Evolutionary conservation across 257 asterid species (phyloP).

Genomic region (Verbena officinalis): DNA sequence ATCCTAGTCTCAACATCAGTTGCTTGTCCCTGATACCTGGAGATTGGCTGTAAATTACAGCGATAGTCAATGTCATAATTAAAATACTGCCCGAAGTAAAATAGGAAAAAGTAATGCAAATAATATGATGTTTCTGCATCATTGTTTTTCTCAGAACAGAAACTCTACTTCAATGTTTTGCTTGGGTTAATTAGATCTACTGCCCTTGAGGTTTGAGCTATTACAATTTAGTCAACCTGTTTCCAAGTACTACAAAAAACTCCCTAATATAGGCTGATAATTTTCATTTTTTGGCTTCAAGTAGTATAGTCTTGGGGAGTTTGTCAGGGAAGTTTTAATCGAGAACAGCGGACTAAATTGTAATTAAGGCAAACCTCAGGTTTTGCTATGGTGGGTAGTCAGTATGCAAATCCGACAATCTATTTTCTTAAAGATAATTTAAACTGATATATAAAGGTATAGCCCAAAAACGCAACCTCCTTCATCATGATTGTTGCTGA

Average conservation of each 20-base stretch:
- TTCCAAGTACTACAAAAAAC: too few relatives aligned
- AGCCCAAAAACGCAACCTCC: constrained; percentile 60
- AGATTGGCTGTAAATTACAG: constrained; percentile 73
- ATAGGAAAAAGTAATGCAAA: neutral
- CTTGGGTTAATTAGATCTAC: too few relatives aligned
- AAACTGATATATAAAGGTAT: constrained; percentile 13
- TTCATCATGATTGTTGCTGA: constrained; percentile 94
- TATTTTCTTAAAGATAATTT: constrained; percentile 9
- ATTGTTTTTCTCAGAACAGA: constrained; percentile 18
- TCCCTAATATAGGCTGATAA: too few relatives aligned
- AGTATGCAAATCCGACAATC: constrained; percentile 12
- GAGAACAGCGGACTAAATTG: too few relatives aligned
- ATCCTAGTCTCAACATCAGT: constrained; percentile 88
- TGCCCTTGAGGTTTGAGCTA: too few relatives aligned
- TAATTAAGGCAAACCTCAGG: too few relatives aligned
- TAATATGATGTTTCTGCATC: constrained; percentile 3
- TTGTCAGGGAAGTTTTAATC: too few relatives aligned
- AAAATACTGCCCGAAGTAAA: constrained; percentile 15
- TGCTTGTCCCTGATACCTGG: constrained; percentile 95
- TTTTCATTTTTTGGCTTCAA: too few relatives aligned
- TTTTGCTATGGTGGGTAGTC: neutral
- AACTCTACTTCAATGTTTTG: constrained; percentile 10
- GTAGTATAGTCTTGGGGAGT: too few relatives aligned
- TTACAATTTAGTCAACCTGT: too few relatives aligned
- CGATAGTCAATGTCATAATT: constrained; percentile 7